Evolutionary conservation across 1,284 basidiomycete species (phyloP).

Genomic region (Ustilago trichophora): DNA sequence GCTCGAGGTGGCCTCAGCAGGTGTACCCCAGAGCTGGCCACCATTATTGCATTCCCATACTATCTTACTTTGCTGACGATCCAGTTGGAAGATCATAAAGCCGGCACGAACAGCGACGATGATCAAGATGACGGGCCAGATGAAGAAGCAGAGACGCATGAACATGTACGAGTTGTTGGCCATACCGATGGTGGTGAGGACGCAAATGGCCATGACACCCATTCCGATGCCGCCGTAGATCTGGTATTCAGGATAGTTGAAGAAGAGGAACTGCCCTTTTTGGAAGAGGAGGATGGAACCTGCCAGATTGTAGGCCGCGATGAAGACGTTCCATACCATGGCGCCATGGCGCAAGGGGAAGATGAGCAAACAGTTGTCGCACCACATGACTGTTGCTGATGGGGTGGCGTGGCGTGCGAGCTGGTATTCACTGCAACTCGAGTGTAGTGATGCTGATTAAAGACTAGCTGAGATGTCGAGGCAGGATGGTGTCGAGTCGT

Average conservation of each 20-base stretch:
- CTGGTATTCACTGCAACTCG: too few species aligned
- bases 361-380: conserved; percentile 58
- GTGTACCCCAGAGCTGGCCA: conserved; percentile 74
- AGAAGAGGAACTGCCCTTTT: conserved; percentile 76
- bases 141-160: conserved; percentile 75
- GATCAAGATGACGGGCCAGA: conserved; percentile 79
- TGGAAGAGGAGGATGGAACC: conserved; percentile 76
- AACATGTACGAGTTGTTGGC: conserved; percentile 79
- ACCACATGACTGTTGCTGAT: conserved; percentile 45
- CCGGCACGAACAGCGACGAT: conserved; percentile 75
- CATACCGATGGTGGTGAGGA: conserved; percentile 74
- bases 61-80: conserved; percentile 70
- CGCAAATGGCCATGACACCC: conserved; percentile 72
- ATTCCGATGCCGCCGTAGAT: conserved; percentile 79
- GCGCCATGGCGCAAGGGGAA: conserved; percentile 70
- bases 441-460: too few species aligned
- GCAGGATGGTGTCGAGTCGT: too few species aligned
- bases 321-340: conserved; percentile 77
- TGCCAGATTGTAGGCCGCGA: conserved; percentile 75
- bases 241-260: conserved; percentile 74
- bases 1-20: conserved; percentile 68
- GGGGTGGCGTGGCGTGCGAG: too few species aligned
- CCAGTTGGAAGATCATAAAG: conserved; percentile 72
- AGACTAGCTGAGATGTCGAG: too few species aligned
- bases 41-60: conserved; percentile 79